These are phyloP conservation scores for Ilyonectria mors-panacis DNA, from an alignment of 2,329 filamentous ascomycete species.

Conservation along the genomic window DNA sequence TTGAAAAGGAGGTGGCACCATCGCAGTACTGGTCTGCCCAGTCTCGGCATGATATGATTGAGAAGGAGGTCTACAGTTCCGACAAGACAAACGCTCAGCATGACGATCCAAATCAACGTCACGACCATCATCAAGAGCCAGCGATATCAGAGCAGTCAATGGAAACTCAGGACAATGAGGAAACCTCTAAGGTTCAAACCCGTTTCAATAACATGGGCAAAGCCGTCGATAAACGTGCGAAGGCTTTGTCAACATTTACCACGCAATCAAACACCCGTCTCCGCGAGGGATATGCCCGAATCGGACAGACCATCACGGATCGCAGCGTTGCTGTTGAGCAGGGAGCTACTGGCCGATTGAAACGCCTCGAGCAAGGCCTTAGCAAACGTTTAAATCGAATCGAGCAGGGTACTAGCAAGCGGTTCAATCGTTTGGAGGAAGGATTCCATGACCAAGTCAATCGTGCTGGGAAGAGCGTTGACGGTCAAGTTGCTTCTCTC, in stretches of 20 bases:
- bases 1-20: slow-evolving; percentile 18
- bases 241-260: slow-evolving; percentile 28
- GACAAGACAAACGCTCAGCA: not conserved
- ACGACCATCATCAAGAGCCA: not conserved
- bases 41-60: not conserved
- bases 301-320: slow-evolving; percentile 27
- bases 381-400: not conserved
- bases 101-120: not conserved
- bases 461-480: not conserved
- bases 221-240: slow-evolving; percentile 37
- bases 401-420: not conserved
- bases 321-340: slow-evolving; percentile 29
- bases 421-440: slow-evolving; percentile 4
- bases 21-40: not conserved
- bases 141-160: not conserved
- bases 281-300: slow-evolving; percentile 11
- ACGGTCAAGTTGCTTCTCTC: not conserved
- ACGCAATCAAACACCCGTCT: slow-evolving; percentile 30
- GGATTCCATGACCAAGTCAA: slow-evolving; percentile 5
- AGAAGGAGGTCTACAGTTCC: slow-evolving; percentile 25
- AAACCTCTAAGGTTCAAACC: slow-evolving; percentile 14
- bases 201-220: slow-evolving; percentile 29
- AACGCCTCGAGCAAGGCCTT: slow-evolving; percentile 19
- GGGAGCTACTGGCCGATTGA: slow-evolving; percentile 9
- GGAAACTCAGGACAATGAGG: not conserved